Percentiles rank a stretch among this genome's conserved stretches.
phyloP scores from a whole-genome alignment of 108 stramenopile species.

The Cylindrotheca fusiformis region DNA sequence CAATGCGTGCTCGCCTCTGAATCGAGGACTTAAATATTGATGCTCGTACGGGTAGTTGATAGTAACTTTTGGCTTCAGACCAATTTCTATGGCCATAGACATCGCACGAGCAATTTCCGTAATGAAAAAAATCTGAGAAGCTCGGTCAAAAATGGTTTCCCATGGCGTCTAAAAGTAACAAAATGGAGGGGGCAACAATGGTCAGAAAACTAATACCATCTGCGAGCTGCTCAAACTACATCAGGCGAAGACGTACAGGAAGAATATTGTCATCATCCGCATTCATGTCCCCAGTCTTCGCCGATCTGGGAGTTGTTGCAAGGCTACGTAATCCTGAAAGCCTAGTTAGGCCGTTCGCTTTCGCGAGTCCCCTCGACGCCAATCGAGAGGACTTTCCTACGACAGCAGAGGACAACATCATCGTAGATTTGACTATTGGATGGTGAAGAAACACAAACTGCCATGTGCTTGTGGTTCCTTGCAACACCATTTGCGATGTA shows the following conservation, averaged over 20 bases:
- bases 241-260: conserved; percentile 27
- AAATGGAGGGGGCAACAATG: neutral
- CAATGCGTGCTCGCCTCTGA: conserved; percentile 97
- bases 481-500: neutral
- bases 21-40: conserved; percentile 94
- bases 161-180: conserved; percentile 60
- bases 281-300: conserved; percentile 23
- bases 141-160: conserved; percentile 80
- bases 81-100: conserved; percentile 76
- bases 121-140: conserved; percentile 88
- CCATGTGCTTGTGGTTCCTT: neutral
- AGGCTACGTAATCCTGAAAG: conserved; percentile 13
- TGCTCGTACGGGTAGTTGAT: conserved; percentile 99
- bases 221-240: neutral
- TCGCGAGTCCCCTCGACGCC: neutral
- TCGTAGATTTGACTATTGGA: too few species aligned
- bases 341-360: neutral
- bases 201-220: neutral
- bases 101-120: conserved; percentile 88
- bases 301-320: conserved; percentile 36
- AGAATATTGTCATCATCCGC: conserved; percentile 40
- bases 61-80: conserved; percentile 89
- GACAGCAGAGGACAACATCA: neutral
- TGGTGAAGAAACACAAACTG: too few species aligned
- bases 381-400: neutral